Base-by-base conservation (phyloP, 2,329 filamentous ascomycete species). In the Verticillium longisporum region DNA sequence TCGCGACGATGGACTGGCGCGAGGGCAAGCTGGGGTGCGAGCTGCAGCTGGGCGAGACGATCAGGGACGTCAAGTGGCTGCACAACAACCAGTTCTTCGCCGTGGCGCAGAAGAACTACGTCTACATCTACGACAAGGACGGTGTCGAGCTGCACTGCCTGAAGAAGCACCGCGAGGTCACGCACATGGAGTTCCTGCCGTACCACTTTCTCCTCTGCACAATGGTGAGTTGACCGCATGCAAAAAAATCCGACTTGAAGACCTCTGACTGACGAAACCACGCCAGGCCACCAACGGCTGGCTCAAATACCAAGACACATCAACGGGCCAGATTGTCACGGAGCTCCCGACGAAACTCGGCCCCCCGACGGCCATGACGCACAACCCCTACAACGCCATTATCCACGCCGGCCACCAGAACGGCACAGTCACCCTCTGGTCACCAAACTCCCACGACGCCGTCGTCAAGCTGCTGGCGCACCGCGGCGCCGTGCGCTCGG, bases 1-100 rank as follows among this genome's bases (percentile, higher is more conserved):
- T 99, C 66, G 94, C 95, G 61, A 94, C 91, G 0, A 96, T 98
- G 86, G 93, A 99, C 75, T 99, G 95, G 94, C 83, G 94, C 65
- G 89, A 90, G 67, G 94, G 93, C 53, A 97, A 93, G 74, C 78
- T 97, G 62, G 91, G 91, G 6, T 97, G 92, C 72, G 95, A 99
- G 73, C 70, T 98, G 65, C 92, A 99, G 72, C 81, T 99, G 64
- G 87, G 88, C 58, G 95, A 99, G 79, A 98, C 92, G 0, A 83
- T 98, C 13, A 83, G 94, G 59, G 94, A 97, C 75, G 89, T 89
- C 32, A 89, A 88, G 71, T 99, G 92, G 90, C 81, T 98, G 68
- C 92, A 97, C 77, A 97, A 97, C 73, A 93, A 95, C 73, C 92
- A 97, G 68, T 90, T 87, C 76, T 97, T 98, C 76, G 94, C 94